Evolutionary conservation across 768 basidiomycete genomes (phyloP).

Genomic region (Suillus ampliporus): DNA sequence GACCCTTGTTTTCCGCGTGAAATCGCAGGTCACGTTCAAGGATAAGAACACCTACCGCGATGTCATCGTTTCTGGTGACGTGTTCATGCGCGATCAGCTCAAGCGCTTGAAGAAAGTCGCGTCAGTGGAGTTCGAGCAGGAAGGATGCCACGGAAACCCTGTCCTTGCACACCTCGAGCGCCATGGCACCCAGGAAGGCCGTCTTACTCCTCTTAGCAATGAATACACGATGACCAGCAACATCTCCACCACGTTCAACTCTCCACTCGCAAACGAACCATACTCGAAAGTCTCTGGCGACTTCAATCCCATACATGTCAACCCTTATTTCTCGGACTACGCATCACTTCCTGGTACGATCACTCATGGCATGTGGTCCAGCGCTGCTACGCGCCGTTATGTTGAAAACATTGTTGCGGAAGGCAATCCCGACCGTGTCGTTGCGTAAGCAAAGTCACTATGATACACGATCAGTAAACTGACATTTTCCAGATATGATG

Average conservation of each 20-base stretch:
- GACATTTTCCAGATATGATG: slow-evolving; percentile 70
- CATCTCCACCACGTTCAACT: slow-evolving; percentile 70
- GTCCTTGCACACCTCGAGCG: slow-evolving; percentile 93
- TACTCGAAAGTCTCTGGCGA: slow-evolving; percentile 97
- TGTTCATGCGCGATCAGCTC: slow-evolving; percentile 87
- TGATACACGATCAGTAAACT: not conserved
- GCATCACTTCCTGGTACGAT: slow-evolving; percentile 95
- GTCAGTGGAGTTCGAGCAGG: slow-evolving; percentile 83
- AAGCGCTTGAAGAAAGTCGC: slow-evolving; percentile 90
- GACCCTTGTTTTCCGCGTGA: slow-evolving; percentile 86
- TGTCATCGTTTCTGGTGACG: slow-evolving; percentile 82
- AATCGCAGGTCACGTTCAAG: slow-evolving; percentile 89
- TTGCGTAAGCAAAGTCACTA: slow-evolving; percentile 60
- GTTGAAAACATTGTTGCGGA: slow-evolving; percentile 94
- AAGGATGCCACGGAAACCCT: slow-evolving; percentile 91
- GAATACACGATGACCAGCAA: slow-evolving; percentile 81
- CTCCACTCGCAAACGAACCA: slow-evolving; percentile 92
- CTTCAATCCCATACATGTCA: slow-evolving; percentile 98
- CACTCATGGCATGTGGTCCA: slow-evolving; percentile 97
- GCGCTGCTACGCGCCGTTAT: slow-evolving; percentile 90
- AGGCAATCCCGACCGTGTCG: slow-evolving; percentile 89
- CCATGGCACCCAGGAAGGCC: slow-evolving; percentile 81
- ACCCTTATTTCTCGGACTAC: slow-evolving; percentile 96
- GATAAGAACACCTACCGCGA: slow-evolving; percentile 85
- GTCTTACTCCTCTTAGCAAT: slow-evolving; percentile 76